Evolutionary conservation across 2,329 filamentous ascomycete species (phyloP).

Genomic region (Alternaria sp.): DNA sequence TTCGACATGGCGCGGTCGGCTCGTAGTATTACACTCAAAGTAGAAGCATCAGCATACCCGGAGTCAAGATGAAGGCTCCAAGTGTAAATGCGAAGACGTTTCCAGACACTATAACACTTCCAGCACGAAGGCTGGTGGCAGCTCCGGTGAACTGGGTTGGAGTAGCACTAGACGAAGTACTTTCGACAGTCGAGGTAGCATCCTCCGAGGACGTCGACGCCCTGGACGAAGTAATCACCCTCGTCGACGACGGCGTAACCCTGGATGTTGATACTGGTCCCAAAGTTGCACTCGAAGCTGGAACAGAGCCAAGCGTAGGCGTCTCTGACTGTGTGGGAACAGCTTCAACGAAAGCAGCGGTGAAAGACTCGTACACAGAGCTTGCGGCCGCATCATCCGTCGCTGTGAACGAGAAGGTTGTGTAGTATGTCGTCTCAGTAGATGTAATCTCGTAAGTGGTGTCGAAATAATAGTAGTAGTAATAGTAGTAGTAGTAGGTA

Average conservation of each 20-base stretch:
- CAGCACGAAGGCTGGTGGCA: background rate
- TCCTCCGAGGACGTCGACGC: background rate
- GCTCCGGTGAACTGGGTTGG: background rate
- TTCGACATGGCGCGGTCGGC: background rate
- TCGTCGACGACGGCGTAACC: background rate
- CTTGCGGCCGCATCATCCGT: background rate
- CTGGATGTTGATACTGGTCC: background rate
- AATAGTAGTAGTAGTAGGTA: slow-evolving; percentile 1
- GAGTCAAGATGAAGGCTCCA: background rate
- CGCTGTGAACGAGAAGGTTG: background rate
- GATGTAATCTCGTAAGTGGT: background rate
- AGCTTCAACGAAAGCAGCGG: background rate
- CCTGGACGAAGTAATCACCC: background rate
- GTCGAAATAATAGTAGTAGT: slow-evolving; percentile 1
- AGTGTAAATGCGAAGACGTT: background rate
- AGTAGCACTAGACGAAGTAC: background rate
- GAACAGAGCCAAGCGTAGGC: background rate
- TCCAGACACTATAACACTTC: background rate
- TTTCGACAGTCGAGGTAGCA: background rate
- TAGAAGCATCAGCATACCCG: slow-evolving; percentile 2
- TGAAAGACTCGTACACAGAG: background rate
- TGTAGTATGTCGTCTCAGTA: background rate
- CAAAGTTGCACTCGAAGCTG: background rate
- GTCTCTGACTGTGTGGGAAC: background rate
- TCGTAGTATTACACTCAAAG: background rate